Percentiles rank a stretch among this genome's conserved stretches.
Evolutionary conservation across 78 protist genomes (phyloP).

Genomic region (Protostelium mycophagum): DNA sequence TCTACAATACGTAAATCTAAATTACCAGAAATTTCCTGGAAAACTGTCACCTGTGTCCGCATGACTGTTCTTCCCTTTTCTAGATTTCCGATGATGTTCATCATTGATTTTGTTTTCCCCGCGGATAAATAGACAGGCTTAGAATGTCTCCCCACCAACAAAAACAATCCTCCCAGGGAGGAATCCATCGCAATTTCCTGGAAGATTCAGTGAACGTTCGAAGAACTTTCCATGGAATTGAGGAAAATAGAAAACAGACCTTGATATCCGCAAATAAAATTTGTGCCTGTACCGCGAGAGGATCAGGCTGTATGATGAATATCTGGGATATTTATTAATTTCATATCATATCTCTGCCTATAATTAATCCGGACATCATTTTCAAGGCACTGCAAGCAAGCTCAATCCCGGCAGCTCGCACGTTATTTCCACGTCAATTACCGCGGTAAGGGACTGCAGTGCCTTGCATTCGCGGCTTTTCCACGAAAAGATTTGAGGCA

Average conservation of each 20-base stretch:
- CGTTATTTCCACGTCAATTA: no score
- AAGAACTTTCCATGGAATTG: no score
- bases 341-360: no score
- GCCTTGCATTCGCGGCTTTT: no score
- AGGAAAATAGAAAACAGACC: not conserved
- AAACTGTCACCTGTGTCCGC: not conserved
- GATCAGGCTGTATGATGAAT: not conserved
- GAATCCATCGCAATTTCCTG: not conserved
- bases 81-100: not conserved
- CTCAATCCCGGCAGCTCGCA: no score
- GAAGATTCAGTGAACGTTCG: not conserved
- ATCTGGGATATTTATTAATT: not conserved
- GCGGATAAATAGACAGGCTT: not conserved
- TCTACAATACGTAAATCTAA: not conserved
- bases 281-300: not conserved
- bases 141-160: not conserved
- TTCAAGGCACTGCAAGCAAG: no score
- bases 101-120: not conserved
- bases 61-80: not conserved
- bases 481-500: no score
- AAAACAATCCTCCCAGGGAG: not conserved
- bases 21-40: not conserved
- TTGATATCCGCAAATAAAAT: not conserved
- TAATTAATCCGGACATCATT: no score
- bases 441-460: no score